Percentiles rank a stretch among this genome's conserved stretches.
Conservation (phyloP, 106 monocot species). For the Phalaenopsis equestris region DNA sequence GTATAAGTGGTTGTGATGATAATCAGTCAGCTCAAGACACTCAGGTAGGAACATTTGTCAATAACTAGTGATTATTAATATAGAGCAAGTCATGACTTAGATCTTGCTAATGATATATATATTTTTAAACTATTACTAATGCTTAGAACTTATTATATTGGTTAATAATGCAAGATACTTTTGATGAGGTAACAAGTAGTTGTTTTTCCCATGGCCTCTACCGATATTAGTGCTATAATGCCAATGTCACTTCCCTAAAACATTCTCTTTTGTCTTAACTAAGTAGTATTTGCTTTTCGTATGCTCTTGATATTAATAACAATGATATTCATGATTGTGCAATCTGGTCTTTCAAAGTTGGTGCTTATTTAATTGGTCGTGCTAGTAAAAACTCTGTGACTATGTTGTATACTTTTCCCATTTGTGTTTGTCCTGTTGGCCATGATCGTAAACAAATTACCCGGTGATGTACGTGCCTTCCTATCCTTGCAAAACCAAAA, state of each 20-base stretch:
- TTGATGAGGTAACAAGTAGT: not conserved
- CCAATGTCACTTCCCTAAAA: not conserved
- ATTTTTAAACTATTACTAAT: not conserved
- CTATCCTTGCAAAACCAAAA: not conserved
- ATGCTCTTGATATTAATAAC: not conserved
- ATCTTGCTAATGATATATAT: not conserved
- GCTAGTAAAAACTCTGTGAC: not conserved
- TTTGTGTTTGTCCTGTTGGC: not conserved
- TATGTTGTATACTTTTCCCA: not conserved
- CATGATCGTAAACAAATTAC: not conserved
- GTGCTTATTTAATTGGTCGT: not conserved
- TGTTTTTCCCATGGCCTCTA: not conserved
- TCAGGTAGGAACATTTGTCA: conserved; percentile 13
- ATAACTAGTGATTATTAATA: not conserved
- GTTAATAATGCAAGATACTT: not conserved
- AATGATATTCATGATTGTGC: not conserved
- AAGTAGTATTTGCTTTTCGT: not conserved
- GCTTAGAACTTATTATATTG: not conserved
- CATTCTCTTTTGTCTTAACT: not conserved
- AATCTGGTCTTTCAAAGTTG: not conserved
- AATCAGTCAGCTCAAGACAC: conserved; percentile 35
- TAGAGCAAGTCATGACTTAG: not conserved
- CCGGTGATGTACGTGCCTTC: not conserved
- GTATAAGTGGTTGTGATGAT: conserved; percentile 39
- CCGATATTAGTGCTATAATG: not conserved